A percentile compares a stretch with the other conserved stretches of the same genome.
phyloP scores from a whole-genome alignment of 2,329 filamentous ascomycete species.

The Taxawa tesnikishii region DNA sequence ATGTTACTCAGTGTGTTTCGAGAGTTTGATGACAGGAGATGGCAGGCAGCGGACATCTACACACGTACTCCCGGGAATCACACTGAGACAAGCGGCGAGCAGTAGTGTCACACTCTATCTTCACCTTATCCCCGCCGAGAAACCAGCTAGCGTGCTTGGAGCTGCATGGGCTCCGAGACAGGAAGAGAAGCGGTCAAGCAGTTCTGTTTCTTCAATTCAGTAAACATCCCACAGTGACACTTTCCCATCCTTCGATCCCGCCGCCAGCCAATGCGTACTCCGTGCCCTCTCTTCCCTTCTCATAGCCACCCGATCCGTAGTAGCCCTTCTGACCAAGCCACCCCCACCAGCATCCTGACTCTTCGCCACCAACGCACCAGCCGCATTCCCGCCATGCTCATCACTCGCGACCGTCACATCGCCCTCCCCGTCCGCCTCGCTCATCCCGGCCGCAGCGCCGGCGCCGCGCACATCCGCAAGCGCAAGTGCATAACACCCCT shows the following conservation, averaged over 20 bases:
- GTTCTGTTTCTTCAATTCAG: constrained; percentile 14
- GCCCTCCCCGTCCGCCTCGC: constrained; percentile 1
- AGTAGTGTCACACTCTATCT: too few relatives aligned
- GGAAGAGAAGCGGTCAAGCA: constrained; percentile 33
- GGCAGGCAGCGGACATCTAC: too few relatives aligned
- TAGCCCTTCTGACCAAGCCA: constrained; percentile 4
- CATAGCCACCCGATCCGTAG: not conserved
- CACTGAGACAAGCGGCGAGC: too few relatives aligned
- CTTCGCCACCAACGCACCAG: not conserved
- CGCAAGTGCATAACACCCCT: constrained; percentile 70
- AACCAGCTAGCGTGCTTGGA: too few relatives aligned
- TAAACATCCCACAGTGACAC: constrained; percentile 95
- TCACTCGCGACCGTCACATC: too few relatives aligned
- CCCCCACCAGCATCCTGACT: constrained; percentile 1
- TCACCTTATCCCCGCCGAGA: too few relatives aligned
- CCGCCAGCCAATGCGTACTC: constrained; percentile 75
- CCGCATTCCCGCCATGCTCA: not conserved
- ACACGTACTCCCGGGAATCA: too few relatives aligned
- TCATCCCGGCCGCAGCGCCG: not conserved
- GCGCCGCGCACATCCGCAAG: constrained; percentile 42
- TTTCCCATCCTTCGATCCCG: constrained; percentile 88
- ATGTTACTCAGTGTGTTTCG: too few relatives aligned
- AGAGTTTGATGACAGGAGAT: too few relatives aligned
- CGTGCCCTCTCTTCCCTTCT: constrained; percentile 38
- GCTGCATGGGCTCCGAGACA: too few relatives aligned